A percentile compares a stretch with the other conserved stretches of the same genome.
phyloP scores from a whole-genome alignment of 2,329 filamentous ascomycete species.

The Apiospora rasikravindrae region DNA sequence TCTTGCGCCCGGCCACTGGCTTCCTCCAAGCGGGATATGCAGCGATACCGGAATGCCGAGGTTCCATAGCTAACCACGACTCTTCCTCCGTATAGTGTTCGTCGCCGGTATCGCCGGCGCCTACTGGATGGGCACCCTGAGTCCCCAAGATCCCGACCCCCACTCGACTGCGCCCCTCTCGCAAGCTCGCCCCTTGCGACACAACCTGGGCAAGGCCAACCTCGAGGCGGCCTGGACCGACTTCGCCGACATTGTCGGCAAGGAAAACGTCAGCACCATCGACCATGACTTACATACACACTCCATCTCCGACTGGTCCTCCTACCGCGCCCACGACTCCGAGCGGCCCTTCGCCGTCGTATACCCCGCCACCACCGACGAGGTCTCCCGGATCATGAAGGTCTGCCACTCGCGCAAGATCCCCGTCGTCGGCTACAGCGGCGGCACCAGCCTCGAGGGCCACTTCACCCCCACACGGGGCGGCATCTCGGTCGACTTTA shows the following conservation, averaged over 20 bases:
- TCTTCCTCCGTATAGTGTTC: slow-evolving; percentile 47
- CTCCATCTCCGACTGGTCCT: slow-evolving; percentile 67
- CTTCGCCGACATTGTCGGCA: slow-evolving; percentile 67
- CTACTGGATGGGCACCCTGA: slow-evolving; percentile 65
- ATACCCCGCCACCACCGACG: slow-evolving; percentile 73
- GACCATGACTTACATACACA: slow-evolving; percentile 61
- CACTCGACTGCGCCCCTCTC: slow-evolving; percentile 65
- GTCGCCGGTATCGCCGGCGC: slow-evolving; percentile 56
- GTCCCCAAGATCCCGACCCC: slow-evolving; percentile 54
- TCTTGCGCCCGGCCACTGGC: neutral
- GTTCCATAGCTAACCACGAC: neutral
- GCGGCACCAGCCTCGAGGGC: slow-evolving; percentile 79
- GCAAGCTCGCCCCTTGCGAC: slow-evolving; percentile 54
- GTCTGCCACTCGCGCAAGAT: slow-evolving; percentile 73
- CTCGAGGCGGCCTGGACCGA: slow-evolving; percentile 74
- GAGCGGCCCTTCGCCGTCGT: slow-evolving; percentile 70
- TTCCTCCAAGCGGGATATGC: neutral
- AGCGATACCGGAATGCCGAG: neutral
- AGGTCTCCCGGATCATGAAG: slow-evolving; percentile 78
- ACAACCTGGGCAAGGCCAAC: slow-evolving; percentile 66
- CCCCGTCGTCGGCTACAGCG: slow-evolving; percentile 76
- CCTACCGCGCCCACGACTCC: slow-evolving; percentile 54
- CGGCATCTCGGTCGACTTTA: slow-evolving; percentile 79
- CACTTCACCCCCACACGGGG: slow-evolving; percentile 76
- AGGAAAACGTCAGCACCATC: slow-evolving; percentile 67